phyloP scores from a whole-genome alignment of 305 asterid genomes.

The Nicotiana rustica region DNA sequence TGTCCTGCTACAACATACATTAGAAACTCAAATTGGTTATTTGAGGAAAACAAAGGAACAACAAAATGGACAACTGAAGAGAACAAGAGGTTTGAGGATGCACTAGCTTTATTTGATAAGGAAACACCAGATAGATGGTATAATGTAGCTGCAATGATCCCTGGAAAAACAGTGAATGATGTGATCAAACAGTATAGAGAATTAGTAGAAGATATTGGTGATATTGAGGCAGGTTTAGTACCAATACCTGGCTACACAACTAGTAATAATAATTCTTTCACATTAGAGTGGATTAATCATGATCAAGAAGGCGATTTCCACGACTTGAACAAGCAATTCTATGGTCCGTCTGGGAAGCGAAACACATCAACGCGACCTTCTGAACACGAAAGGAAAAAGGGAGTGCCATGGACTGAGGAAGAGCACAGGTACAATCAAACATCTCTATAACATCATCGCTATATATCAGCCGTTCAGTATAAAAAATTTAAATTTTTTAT shows the following conservation, averaged over 20 bases:
- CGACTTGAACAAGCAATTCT: slow-evolving; percentile 48
- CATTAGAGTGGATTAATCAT: slow-evolving; percentile 67
- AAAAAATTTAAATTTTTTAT: too few relatives aligned
- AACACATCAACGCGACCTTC: slow-evolving; percentile 49
- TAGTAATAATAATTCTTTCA: slow-evolving; percentile 50
- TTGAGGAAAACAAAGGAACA: slow-evolving; percentile 51
- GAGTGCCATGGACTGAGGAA: slow-evolving; percentile 96
- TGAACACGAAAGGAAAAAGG: slow-evolving; percentile 85
- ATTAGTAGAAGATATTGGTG: slow-evolving; percentile 71
- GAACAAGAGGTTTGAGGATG: slow-evolving; percentile 83
- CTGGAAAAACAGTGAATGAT: slow-evolving; percentile 77
- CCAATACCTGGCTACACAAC: slow-evolving; percentile 71
- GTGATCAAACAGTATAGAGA: slow-evolving; percentile 79
- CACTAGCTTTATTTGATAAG: slow-evolving; percentile 78
- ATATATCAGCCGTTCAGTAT: too few relatives aligned
- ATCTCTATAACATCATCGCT: too few relatives aligned
- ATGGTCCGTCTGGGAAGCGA: slow-evolving; percentile 50
- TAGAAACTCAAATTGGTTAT: slow-evolving; percentile 57
- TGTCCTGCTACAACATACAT: slow-evolving; percentile 49
- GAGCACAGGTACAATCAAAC: slow-evolving; percentile 65
- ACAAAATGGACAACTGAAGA: slow-evolving; percentile 82
- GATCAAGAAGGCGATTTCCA: slow-evolving; percentile 47
- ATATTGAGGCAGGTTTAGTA: slow-evolving; percentile 84
- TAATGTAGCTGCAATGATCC: slow-evolving; percentile 89
- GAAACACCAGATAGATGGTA: slow-evolving; percentile 94